Base-by-base conservation (phyloP, 169 alveolate species). In the Plasmodium fragile region DNA sequence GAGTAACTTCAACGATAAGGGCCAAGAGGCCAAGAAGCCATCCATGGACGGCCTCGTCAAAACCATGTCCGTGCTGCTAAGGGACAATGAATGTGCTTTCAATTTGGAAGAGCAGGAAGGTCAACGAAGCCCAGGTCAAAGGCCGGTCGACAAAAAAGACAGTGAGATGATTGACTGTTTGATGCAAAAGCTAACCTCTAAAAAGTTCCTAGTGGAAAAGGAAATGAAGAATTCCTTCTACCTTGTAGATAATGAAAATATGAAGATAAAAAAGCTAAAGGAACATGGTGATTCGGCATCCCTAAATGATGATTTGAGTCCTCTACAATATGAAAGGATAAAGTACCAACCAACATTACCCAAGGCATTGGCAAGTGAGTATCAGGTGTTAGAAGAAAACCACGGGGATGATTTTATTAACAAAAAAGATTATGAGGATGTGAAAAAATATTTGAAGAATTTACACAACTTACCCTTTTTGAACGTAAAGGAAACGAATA, bases 251-350 rank as follows among this genome's bases (percentile, higher is more conserved):
- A 80, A 89, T 34, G 82, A 89, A n/a, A 80, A 89, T 89, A 69
- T 89, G 82, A 89, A 89, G 72, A 89, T 89, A 79, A 80, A 89
- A 45, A 89, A 89, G 81, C 71, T 89, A 89, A 95, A 95, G 70
- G 96, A 95, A 49, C 96, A 95, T 80, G 92, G 95, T 0, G 96
- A 95, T 72, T 95, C 96, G 13, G 96, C 96, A 16, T 95, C 95
- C 18, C 79, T 95, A 55, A 93, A 93, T 92, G 96, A 95, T 70
- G 94, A 95, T 85, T 92, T 95, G 18, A 95, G 96, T 52, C 96
- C 96, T 10, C 94, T 95, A 32, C 96, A 95, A 90, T 84, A 93
- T 52, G 96, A 95, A 75, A 78, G 96, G 45, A 95, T 92, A 73
- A 85, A 71, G 59, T 95, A 95, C 90, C 36, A 52, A 16, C 96